These are phyloP conservation scores for Sanghuangporus sanghuang DNA, from an alignment of 1,284 basidiomycete species.

Conservation along the genomic window DNA sequence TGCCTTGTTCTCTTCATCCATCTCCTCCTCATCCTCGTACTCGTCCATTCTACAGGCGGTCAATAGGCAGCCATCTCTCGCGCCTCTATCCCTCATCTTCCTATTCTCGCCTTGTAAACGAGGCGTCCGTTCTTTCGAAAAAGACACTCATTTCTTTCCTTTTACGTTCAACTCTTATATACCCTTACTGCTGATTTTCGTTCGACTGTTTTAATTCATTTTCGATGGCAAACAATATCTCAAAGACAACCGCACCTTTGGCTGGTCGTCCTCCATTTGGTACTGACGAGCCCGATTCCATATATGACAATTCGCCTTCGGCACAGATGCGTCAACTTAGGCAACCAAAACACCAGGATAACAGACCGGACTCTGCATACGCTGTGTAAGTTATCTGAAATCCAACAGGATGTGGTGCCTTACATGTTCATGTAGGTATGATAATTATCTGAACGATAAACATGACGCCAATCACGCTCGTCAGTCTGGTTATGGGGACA, in stretches of 20 bases:
- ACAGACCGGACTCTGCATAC: slow-evolving; percentile 41
- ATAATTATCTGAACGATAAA: slow-evolving; percentile 47
- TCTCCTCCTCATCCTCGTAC: slow-evolving; percentile 3
- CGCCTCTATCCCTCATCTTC: slow-evolving; percentile 1
- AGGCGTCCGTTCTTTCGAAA: slow-evolving; percentile 17
- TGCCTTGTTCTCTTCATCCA: slow-evolving; percentile 2
- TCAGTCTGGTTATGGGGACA: slow-evolving; percentile 45
- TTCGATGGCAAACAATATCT: slow-evolving; percentile 6
- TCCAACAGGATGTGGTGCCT: not conserved
- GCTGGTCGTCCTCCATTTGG: slow-evolving; percentile 64
- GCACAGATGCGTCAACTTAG: slow-evolving; percentile 17
- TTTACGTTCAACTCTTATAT: not conserved
- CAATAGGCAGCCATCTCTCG: not conserved
- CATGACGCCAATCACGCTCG: slow-evolving; percentile 34
- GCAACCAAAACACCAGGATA: slow-evolving; percentile 31
- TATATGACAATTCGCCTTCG: slow-evolving; percentile 39
- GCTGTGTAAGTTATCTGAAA: slow-evolving; percentile 49
- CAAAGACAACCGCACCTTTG: slow-evolving; percentile 36
- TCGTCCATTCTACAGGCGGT: not conserved
- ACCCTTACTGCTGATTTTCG: not conserved
- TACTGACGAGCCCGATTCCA: slow-evolving; percentile 59
- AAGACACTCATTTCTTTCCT: slow-evolving; percentile 5
- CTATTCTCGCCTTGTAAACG: slow-evolving; percentile 10
- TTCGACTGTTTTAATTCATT: not conserved
- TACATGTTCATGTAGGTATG: slow-evolving; percentile 42